Conservation (phyloP, 305 asterid genomes). For the Fraxinus sp. region DNA sequence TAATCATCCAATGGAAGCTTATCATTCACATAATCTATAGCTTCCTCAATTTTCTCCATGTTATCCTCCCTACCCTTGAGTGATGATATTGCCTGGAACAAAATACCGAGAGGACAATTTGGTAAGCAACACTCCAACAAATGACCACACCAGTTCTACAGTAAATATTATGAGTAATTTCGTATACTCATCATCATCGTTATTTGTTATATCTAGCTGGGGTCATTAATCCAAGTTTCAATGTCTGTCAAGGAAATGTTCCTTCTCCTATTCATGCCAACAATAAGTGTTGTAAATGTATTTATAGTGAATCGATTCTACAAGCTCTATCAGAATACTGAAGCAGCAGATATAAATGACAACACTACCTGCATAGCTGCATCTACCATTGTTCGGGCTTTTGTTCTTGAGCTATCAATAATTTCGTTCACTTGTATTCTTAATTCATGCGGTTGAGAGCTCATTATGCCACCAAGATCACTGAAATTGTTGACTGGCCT, state of each 20-base stretch:
- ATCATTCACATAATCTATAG: constrained; percentile 79
- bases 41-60: constrained; percentile 71
- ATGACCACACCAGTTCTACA: background rate
- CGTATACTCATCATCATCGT: background rate
- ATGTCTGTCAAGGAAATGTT: background rate
- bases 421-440: constrained; percentile 72
- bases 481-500: constrained; percentile 41
- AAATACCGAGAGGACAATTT: constrained; percentile 6
- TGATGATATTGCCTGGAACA: constrained; percentile 64
- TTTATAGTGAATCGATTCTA: constrained; percentile 4
- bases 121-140: background rate
- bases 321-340: background rate
- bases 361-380: constrained; percentile 66
- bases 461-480: constrained; percentile 38
- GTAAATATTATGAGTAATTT: background rate
- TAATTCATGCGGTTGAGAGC: constrained; percentile 54
- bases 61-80: constrained; percentile 51
- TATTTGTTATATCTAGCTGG: background rate
- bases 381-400: constrained; percentile 82
- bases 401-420: constrained; percentile 71
- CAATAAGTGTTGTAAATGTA: background rate
- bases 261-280: background rate
- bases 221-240: background rate
- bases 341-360: constrained; percentile 9
- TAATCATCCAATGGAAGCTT: constrained; percentile 67